Conservation (phyloP, 2,329 filamentous ascomycete genomes). For the Penicillium palitans region DNA sequence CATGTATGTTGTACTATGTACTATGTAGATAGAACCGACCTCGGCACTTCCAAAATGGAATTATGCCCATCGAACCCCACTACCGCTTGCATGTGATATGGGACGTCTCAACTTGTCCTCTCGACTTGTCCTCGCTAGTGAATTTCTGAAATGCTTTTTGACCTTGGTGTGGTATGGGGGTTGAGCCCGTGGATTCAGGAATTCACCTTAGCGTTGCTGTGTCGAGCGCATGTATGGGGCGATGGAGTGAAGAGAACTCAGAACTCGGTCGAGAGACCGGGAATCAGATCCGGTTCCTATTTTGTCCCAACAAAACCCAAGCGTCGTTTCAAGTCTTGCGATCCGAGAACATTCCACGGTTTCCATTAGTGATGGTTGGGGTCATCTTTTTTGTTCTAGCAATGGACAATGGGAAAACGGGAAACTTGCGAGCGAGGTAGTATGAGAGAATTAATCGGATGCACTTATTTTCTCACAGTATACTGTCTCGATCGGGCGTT, state of each 20-base stretch:
- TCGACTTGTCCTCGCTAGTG: no score
- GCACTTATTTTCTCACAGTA: neutral
- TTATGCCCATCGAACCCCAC: neutral
- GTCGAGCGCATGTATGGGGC: no score
- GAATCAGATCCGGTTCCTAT: neutral
- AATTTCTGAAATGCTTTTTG: neutral
- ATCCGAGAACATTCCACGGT: neutral
- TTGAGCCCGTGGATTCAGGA: no score
- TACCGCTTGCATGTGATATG: neutral
- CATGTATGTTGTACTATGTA: neutral
- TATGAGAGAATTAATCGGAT: neutral
- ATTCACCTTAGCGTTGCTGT: neutral
- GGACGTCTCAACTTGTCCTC: neutral
- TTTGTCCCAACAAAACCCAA: neutral
- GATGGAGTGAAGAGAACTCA: neutral
- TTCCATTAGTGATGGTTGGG: neutral
- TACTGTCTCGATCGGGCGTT: neutral
- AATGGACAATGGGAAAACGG: neutral
- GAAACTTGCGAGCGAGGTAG: neutral
- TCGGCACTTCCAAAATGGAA: neutral
- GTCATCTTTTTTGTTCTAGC: no score
- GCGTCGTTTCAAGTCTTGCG: neutral
- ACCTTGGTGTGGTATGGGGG: neutral
- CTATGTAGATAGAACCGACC: neutral
- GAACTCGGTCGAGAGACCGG: neutral